A percentile compares a stretch with the other conserved stretches of the same genome.
phyloP scores from a whole-genome alignment of 164 flowering plant species.

The Chimonanthus praecox region DNA sequence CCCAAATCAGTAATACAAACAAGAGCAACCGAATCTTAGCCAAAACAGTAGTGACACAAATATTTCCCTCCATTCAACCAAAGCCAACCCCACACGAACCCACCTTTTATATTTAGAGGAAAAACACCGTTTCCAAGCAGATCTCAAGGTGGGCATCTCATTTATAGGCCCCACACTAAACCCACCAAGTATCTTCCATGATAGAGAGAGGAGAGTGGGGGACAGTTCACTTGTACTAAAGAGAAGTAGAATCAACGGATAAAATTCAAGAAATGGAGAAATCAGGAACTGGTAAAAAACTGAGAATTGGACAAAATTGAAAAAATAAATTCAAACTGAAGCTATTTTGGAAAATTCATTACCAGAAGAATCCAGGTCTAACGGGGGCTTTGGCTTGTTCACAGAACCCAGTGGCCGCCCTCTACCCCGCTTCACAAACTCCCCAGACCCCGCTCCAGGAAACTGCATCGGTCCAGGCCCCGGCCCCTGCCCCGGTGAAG shows the following conservation, averaged over 20 bases:
- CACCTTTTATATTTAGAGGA: slow-evolving; percentile 24
- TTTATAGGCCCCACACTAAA: slow-evolving; percentile 44
- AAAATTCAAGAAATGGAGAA: background rate
- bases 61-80: background rate
- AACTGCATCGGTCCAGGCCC: slow-evolving; percentile 31
- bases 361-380: slow-evolving; percentile 9
- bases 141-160: slow-evolving; percentile 33
- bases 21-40: slow-evolving; percentile 18
- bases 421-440: slow-evolving; percentile 56
- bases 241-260: background rate
- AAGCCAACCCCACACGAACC: slow-evolving; percentile 16
- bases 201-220: background rate
- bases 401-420: slow-evolving; percentile 53
- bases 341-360: background rate
- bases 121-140: slow-evolving; percentile 28
- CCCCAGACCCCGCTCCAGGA: slow-evolving; percentile 59
- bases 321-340: too few species aligned
- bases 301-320: too few species aligned
- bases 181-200: background rate
- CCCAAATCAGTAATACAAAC: slow-evolving; percentile 1
- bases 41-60: slow-evolving; percentile 18
- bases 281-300: too few species aligned
- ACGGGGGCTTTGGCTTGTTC: slow-evolving; percentile 28
- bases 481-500: background rate
- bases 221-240: background rate